Evolutionary conservation across 2,329 filamentous ascomycete genomes (phyloP).

Genomic region (Huntiella omanensis): DNA sequence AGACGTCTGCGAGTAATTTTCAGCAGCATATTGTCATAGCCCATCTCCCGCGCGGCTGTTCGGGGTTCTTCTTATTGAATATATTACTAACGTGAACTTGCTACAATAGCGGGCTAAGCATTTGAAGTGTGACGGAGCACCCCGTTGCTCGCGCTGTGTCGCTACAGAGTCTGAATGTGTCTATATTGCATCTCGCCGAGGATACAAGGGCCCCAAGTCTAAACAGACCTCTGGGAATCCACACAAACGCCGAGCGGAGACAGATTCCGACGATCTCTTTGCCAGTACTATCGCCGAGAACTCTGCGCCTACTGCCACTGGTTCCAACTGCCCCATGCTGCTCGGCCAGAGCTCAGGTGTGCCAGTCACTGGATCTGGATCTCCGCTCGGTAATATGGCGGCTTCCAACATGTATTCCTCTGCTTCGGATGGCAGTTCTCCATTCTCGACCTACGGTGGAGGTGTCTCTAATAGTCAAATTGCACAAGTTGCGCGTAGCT

Average conservation of each 20-base stretch:
- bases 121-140: slow-evolving; percentile 56
- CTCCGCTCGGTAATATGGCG: not conserved
- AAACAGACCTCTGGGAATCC: slow-evolving; percentile 25
- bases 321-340: slow-evolving; percentile 26
- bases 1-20: not conserved
- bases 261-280: slow-evolving; percentile 7
- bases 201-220: slow-evolving; percentile 48
- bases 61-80: too few relatives aligned
- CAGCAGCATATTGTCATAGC: not conserved
- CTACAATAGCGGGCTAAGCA: slow-evolving; percentile 38
- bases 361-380: slow-evolving; percentile 13
- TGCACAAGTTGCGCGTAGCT: slow-evolving; percentile 24
- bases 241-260: slow-evolving; percentile 15
- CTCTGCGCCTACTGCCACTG: slow-evolving; percentile 8
- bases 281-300: not conserved
- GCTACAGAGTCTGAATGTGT: slow-evolving; percentile 41
- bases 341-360: slow-evolving; percentile 21
- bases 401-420: slow-evolving; percentile 10
- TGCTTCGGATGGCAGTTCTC: not conserved
- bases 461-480: slow-evolving; percentile 15
- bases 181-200: slow-evolving; percentile 56
- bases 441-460: not conserved
- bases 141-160: slow-evolving; percentile 50
- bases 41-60: too few relatives aligned
- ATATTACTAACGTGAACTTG: not conserved